phyloP scores from a whole-genome alignment of 441 rosid genomes.

The Populus hybrid region DNA sequence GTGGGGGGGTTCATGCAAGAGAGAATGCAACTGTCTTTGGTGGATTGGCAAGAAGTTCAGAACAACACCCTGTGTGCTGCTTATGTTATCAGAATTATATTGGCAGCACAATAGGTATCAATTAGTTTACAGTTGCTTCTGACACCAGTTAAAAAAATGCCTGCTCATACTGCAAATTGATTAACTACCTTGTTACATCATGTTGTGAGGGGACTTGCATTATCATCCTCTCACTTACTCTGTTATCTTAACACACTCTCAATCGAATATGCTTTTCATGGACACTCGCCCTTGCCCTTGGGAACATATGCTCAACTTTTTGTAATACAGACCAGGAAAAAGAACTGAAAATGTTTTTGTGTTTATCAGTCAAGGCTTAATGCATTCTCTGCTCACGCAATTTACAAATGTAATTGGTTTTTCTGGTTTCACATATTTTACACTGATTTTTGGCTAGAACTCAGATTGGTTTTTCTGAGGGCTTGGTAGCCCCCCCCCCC shows the following conservation, averaged over 20 bases:
- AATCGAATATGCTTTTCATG: too few species aligned
- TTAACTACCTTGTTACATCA: not conserved
- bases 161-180: not conserved
- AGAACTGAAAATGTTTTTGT: not conserved
- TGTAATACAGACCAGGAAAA: not conserved
- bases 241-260: too few species aligned
- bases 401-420: not conserved
- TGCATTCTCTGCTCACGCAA: not conserved
- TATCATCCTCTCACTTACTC: too few species aligned
- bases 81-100: constrained; percentile 21
- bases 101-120: constrained; percentile 40
- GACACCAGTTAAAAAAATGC: not conserved
- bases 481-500: too few species aligned
- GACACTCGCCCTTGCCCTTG: not conserved
- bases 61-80: constrained; percentile 15
- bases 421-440: constrained; percentile 2
- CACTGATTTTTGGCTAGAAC: not conserved
- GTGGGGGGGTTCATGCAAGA: constrained; percentile 22
- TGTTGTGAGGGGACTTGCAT: not conserved
- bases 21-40: constrained; percentile 21
- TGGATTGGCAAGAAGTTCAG: constrained; percentile 25
- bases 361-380: not conserved
- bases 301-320: not conserved
- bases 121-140: constrained; percentile 10
- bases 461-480: not conserved